Evolutionary conservation across 768 basidiomycete species (phyloP), one percentile per base, ranked within the genome.

Genomic region (Phaffia australis): DNA sequence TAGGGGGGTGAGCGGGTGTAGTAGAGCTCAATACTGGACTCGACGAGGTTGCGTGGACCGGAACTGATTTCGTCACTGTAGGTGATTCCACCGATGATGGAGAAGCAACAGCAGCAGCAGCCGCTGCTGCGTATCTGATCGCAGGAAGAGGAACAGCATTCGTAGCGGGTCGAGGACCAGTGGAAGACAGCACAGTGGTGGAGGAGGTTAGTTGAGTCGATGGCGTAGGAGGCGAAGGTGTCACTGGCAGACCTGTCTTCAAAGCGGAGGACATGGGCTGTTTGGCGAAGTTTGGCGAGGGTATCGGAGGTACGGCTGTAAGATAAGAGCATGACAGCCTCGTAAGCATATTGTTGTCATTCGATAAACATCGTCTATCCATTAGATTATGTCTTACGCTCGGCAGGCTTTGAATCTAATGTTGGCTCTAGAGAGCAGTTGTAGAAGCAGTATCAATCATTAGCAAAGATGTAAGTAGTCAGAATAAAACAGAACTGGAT

Each of bases 71-170:
- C 0, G 66, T 29, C n/a, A 46, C 19, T 3, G 58, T 23, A 25
- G 35, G 11, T 30, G 58, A 9, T 6, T 35, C 30, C 27, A 46
- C 57, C 21, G 58, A 46, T 49, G 47, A 27, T 29, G 16, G 63
- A 35, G 79, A 72, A 11, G 77, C 73, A 25, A 82, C 80, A 6
- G 82, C 82, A 7, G 82, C 82, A 0, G 90, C 92, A 2, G 91
- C 93, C 0, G 90, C 91, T n/a, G 89, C 84, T 42, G 94, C 87
- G 74, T 95, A 95, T 59, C 87, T 82, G 73, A 93, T 88, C 16
- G 90, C 87, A 54, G 89, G 87, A 65, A 89, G 76, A 25, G 75
- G 63, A 0, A 72, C 71, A 4, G 74, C 65, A 5, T 71, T 68
- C 21, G 73, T 18, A 6, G 69, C 62, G 0, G 72, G 2, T 63